Percentiles rank a stretch among this genome's conserved stretches.
These are phyloP conservation scores for Russula emetica DNA, from an alignment of 768 basidiomycete species.

Conservation along the genomic window DNA sequence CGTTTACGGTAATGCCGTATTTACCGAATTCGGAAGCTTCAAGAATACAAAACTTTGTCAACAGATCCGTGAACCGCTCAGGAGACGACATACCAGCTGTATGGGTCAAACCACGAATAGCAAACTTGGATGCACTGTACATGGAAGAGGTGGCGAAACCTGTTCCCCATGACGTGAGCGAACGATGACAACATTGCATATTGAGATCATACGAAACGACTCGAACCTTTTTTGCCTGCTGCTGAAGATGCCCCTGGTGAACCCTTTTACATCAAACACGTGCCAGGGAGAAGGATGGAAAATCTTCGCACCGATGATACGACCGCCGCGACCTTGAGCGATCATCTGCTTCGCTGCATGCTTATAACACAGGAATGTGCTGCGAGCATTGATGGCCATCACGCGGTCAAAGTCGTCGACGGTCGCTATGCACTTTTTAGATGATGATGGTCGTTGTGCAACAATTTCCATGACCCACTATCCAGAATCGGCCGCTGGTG, in stretches of 20 bases:
- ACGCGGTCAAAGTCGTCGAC: too few relatives aligned
- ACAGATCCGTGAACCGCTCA: neutral
- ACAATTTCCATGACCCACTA: too few relatives aligned
- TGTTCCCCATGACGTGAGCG: neutral
- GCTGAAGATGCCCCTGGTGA: slow-evolving; percentile 10
- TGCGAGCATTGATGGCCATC: too few relatives aligned
- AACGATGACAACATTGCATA: neutral
- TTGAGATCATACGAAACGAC: neutral
- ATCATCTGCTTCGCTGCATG: too few relatives aligned
- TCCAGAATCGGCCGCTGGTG: too few relatives aligned
- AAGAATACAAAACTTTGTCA: neutral
- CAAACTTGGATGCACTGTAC: slow-evolving; percentile 30
- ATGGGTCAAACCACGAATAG: slow-evolving; percentile 30
- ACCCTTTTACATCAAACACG: neutral
- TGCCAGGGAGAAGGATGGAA: neutral
- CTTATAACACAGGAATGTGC: too few relatives aligned
- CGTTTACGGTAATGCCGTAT: slow-evolving; percentile 29
- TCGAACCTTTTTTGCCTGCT: slow-evolving; percentile 22
- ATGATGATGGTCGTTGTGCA: too few relatives aligned
- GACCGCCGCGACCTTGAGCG: too few relatives aligned
- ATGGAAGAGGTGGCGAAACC: neutral
- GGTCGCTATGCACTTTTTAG: too few relatives aligned
- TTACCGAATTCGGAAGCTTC: slow-evolving; percentile 27
- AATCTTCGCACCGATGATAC: too few relatives aligned
- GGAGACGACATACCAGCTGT: slow-evolving; percentile 16